phyloP scores from a whole-genome alignment of 1,284 basidiomycete genomes.

The Pseudozyma flocculosa region DNA sequence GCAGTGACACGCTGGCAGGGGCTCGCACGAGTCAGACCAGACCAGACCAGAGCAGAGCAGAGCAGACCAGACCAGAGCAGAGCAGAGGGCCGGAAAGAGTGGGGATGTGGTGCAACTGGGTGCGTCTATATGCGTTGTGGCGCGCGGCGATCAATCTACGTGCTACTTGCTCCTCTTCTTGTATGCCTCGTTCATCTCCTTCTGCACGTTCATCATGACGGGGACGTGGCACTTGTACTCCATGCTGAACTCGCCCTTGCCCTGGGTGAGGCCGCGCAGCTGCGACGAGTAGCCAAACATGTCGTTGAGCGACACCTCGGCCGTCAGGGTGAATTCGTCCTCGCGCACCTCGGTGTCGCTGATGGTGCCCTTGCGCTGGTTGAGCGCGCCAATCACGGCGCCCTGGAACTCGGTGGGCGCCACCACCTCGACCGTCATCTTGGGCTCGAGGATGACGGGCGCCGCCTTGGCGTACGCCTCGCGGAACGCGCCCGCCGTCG shows the following conservation, averaged over 20 bases:
- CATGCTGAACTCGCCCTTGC: slow-evolving; percentile 68
- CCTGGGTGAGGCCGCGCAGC: slow-evolving; percentile 85
- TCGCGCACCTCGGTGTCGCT: slow-evolving; percentile 94
- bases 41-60: too few species aligned
- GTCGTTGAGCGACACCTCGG: slow-evolving; percentile 93
- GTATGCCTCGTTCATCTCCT: slow-evolving; percentile 69
- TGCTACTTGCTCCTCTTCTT: slow-evolving; percentile 27
- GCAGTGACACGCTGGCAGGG: too few species aligned
- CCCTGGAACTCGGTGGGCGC: slow-evolving; percentile 97
- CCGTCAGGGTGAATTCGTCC: slow-evolving; percentile 89
- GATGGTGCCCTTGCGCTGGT: slow-evolving; percentile 89
- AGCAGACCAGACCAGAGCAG: too few species aligned
- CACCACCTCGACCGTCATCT: slow-evolving; percentile 97
- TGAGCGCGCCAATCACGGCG: slow-evolving; percentile 90
- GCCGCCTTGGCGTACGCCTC: slow-evolving; percentile 79
- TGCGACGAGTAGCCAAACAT: slow-evolving; percentile 81
- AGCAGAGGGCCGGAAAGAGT: too few species aligned
- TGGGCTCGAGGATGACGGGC: slow-evolving; percentile 88
- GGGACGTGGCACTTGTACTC: slow-evolving; percentile 81
- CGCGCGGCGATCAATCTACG: too few species aligned
- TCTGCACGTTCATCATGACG: slow-evolving; percentile 84
- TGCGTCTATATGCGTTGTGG: too few species aligned
- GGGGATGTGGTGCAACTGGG: too few species aligned
- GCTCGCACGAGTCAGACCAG: too few species aligned
- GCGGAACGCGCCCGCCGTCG: slow-evolving; percentile 87